These are phyloP conservation scores for Rhodotorula sp. DNA, from an alignment of 1,284 basidiomycete genomes.

Conservation along the genomic window DNA sequence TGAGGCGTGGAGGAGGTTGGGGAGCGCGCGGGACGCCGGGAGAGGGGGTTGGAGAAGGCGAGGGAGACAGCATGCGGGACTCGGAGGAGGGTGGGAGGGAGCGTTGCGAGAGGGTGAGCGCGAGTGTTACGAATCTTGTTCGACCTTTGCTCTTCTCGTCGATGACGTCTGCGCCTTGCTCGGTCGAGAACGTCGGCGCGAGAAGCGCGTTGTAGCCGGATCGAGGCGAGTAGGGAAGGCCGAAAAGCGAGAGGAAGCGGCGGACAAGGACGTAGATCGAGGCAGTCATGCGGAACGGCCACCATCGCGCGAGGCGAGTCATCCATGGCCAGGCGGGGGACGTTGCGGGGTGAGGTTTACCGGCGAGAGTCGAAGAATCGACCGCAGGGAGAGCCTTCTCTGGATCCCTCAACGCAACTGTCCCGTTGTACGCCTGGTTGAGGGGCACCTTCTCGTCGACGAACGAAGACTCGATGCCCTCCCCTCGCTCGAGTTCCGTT, in stretches of 20 bases:
- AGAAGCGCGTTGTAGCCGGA: conserved; percentile 13
- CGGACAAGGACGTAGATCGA: conserved; percentile 24
- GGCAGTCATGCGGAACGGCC: neutral
- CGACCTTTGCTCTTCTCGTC: neutral
- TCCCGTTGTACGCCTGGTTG: neutral
- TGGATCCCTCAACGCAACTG: neutral
- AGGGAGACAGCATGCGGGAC: conserved; percentile 8
- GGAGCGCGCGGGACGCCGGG: conserved; percentile 6
- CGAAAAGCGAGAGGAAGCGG: conserved; percentile 34
- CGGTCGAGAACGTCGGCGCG: conserved; percentile 9
- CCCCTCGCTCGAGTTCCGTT: conserved; percentile 13
- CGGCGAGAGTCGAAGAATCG: neutral
- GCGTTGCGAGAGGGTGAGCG: neutral
- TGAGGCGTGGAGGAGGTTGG: conserved; percentile 23
- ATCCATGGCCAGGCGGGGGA: conserved; percentile 11
- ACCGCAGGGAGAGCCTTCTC: neutral
- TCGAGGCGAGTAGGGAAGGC: conserved; percentile 15
- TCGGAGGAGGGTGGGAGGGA: neutral
- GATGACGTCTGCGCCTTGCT: neutral
- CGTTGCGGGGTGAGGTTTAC: too few species aligned
- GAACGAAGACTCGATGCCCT: conserved; percentile 5
- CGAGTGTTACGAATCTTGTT: conserved; percentile 11
- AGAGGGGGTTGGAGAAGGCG: neutral
- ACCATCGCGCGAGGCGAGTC: conserved; percentile 4
- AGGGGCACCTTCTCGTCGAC: neutral